Base-by-base conservation (phyloP, 768 basidiomycete genomes). In the Termitomyces sp. region DNA sequence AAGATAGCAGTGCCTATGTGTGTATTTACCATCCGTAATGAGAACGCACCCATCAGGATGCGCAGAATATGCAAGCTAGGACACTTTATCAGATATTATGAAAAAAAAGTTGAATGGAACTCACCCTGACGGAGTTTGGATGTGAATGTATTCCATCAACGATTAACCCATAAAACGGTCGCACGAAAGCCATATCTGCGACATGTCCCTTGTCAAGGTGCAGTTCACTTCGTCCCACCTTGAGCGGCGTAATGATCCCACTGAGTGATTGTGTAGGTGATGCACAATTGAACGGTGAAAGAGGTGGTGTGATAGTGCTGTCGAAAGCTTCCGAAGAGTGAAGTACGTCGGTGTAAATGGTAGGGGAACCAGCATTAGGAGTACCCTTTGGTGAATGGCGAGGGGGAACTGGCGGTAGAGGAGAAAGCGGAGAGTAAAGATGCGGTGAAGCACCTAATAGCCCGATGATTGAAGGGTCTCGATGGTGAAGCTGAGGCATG, bases 81-180 rank as follows among this genome's bases (percentile, higher is more conserved):
- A 20, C 26, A 33, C 33, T 55, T 26, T 41, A 7, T 53, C 41
- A 50, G 64, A n/a, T 51, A 32, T 47, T 28, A 38, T 30, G 49
- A n/a, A 46, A 51, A 26, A 23, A 43, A 30, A 52, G 44, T 20
- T 41, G 63, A 36, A 55, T 20, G 38, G 0, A 47, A 76, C 86
- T 57, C 71, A 94, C 89, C 66, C 90, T 79, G 58, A 95, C 90
- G 47, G 91, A 91, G 69, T 93, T 91, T 16, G 94, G 93, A 71
- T 95, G 93, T 13, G 86, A 90, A 68, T 96, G 94, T 56, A 94
- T 84, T 0, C 93, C 94, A 69, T 96, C 94, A 7, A 93, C 93
- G 62, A 95, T 96, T 55, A 95, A 75, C 56, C 88, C 92, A 67
- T 91, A 96, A 72, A 85, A 95, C 14, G 94, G 94, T 62, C 91